Conservation (phyloP, 768 basidiomycete species). For the Saitozyma podzolica region DNA sequence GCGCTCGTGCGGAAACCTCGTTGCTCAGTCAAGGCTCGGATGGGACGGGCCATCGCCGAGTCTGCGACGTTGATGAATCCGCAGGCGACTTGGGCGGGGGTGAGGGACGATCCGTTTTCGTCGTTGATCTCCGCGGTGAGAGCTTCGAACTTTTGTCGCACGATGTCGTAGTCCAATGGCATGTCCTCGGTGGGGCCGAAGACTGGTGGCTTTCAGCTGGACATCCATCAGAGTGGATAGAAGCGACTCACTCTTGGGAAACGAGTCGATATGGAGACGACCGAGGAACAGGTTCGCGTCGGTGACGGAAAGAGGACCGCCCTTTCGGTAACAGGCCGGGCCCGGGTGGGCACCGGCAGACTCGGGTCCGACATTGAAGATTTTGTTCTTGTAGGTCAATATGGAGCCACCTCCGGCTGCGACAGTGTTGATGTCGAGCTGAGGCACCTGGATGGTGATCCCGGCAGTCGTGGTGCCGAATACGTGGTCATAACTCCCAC, state of each 20-base stretch:
- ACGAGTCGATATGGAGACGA: constrained; percentile 60
- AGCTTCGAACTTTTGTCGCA: constrained; percentile 65
- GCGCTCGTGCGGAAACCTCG: constrained; percentile 77
- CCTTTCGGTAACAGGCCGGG: constrained; percentile 70
- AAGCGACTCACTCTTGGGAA: constrained; percentile 61
- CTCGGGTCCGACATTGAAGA: constrained; percentile 86
- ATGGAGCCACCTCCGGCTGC: constrained; percentile 94
- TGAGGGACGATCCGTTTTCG: constrained; percentile 59
- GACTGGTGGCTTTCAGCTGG: constrained; percentile 69
- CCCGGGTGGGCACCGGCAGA: constrained; percentile 93
- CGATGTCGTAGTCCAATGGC: constrained; percentile 72
- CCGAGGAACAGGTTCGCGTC: constrained; percentile 73
- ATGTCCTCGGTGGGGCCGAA: constrained; percentile 90
- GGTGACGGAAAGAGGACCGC: constrained; percentile 66
- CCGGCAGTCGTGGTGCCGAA: constrained; percentile 96
- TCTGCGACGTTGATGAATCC: constrained; percentile 94
- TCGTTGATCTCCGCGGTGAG: constrained; percentile 69
- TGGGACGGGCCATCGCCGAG: constrained; percentile 93
- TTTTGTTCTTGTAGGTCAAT: constrained; percentile 79
- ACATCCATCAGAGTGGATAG: not conserved
- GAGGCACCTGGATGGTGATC: constrained; percentile 85
- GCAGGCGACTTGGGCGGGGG: constrained; percentile 71
- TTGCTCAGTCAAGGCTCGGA: constrained; percentile 86
- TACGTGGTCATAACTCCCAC: constrained; percentile 83
- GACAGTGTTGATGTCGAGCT: constrained; percentile 78